Percentiles rank a stretch among this genome's conserved stretches.
Evolutionary conservation across 208 protist species (phyloP).

Genomic region (Jaenimonas drosophilae): DNA sequence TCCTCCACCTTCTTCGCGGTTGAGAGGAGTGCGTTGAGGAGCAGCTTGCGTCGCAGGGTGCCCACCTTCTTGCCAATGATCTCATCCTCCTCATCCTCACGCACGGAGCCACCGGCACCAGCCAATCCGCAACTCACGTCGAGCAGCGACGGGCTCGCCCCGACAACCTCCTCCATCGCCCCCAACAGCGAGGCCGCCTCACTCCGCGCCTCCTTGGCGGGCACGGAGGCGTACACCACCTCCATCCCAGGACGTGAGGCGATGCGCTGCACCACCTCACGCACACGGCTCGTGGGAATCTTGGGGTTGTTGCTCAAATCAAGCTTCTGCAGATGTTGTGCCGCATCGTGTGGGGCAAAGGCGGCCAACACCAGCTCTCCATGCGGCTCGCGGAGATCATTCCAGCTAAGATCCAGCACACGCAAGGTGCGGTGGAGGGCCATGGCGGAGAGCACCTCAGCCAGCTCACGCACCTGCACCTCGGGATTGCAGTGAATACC

Average conservation of each 20-base stretch:
- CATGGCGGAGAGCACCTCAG: constrained; percentile 17
- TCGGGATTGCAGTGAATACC: constrained; percentile 2
- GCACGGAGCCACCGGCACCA: background rate
- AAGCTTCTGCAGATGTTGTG: constrained; percentile 10
- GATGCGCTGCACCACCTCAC: constrained; percentile 11
- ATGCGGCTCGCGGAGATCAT: constrained; percentile 53
- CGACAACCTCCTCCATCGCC: constrained; percentile 8
- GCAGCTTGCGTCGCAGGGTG: constrained; percentile 13
- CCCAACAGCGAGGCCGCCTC: constrained; percentile 9
- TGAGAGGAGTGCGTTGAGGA: constrained; percentile 34
- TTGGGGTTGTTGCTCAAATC: constrained; percentile 36
- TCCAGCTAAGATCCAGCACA: constrained; percentile 52
- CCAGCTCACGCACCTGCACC: constrained; percentile 20
- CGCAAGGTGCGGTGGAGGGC: constrained; percentile 24
- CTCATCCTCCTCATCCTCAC: constrained; percentile 5
- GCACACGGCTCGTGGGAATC: constrained; percentile 11
- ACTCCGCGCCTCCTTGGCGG: background rate
- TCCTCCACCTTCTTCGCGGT: constrained; percentile 1
- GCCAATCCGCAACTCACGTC: constrained; percentile 29
- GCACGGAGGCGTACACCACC: constrained; percentile 14
- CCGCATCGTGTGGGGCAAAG: constrained; percentile 3
- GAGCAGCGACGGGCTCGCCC: constrained; percentile 11
- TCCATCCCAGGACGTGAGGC: constrained; percentile 13
- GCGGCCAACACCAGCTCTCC: constrained; percentile 21
- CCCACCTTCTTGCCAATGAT: constrained; percentile 5